Percentiles rank a stretch among this genome's conserved stretches.
Evolutionary conservation across 1,139 yeast species (phyloP).

Genomic region (Magnusiomyces magnusii): DNA sequence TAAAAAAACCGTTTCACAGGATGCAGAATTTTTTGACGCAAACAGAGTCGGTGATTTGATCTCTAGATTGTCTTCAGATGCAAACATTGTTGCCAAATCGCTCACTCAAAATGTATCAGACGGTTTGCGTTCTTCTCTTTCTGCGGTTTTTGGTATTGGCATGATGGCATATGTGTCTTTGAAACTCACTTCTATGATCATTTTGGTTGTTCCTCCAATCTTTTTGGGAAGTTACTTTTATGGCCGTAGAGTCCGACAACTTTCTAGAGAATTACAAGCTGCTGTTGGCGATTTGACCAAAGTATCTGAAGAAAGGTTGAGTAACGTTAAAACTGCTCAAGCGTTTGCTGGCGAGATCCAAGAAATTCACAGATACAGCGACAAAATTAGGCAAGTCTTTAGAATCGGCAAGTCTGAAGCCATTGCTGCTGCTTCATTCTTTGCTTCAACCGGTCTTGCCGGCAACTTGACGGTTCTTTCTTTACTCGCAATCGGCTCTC

Average conservation of each 20-base stretch:
- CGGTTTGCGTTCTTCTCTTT: conserved; percentile 72
- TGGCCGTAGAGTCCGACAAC: conserved; percentile 69
- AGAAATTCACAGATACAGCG: conserved; percentile 54
- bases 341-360: conserved; percentile 78
- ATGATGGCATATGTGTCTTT: conserved; percentile 90
- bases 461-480: conserved; percentile 77
- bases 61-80: conserved; percentile 80
- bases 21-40: conserved; percentile 85
- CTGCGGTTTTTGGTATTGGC: conserved; percentile 71
- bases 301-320: conserved; percentile 85
- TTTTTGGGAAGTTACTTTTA: conserved; percentile 65
- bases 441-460: conserved; percentile 67
- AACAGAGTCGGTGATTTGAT: conserved; percentile 93
- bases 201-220: conserved; percentile 76
- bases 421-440: conserved; percentile 52
- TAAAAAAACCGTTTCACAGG: conserved; percentile 71
- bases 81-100: conserved; percentile 80
- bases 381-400: conserved; percentile 67
- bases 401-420: conserved; percentile 75
- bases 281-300: conserved; percentile 81
- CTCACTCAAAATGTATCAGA: conserved; percentile 87
- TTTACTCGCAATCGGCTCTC: conserved; percentile 72
- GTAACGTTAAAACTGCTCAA: conserved; percentile 81
- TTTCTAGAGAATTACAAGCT: conserved; percentile 73
- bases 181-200: conserved; percentile 66